These are phyloP conservation scores for Pseudogymnoascus sp. DNA, from an alignment of 2,329 filamentous ascomycete genomes.

Conservation along the genomic window DNA sequence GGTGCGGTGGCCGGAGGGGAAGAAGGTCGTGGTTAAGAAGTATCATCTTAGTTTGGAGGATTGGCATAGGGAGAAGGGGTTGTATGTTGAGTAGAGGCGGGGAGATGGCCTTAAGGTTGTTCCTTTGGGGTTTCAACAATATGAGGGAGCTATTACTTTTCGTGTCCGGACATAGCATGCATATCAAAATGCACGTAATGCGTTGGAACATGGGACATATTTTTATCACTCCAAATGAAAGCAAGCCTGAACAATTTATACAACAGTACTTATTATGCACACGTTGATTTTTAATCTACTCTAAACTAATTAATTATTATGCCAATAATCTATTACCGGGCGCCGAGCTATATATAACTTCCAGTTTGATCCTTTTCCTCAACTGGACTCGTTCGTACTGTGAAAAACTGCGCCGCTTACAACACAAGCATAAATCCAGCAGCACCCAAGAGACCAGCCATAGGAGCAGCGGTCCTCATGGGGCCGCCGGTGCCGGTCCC, in stretches of 20 bases:
- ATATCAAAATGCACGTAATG: not conserved
- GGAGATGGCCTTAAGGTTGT: too few species aligned
- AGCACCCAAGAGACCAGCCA: not conserved
- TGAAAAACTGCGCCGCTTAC: not conserved
- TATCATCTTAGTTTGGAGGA: constrained; percentile 38
- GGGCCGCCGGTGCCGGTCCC: not conserved
- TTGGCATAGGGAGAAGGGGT: constrained; percentile 39
- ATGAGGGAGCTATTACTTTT: not conserved
- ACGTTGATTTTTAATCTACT: constrained; percentile 4
- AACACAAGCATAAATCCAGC: not conserved
- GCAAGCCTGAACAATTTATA: not conserved
- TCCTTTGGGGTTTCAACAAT: not conserved
- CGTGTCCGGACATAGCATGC: not conserved
- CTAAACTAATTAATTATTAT: constrained; percentile 4
- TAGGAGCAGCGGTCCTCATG: not conserved
- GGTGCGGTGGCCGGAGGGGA: constrained; percentile 42
- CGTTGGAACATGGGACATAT: not conserved
- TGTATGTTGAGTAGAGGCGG: constrained; percentile 16
- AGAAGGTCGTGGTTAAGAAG: constrained; percentile 35
- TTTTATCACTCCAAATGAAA: not conserved
- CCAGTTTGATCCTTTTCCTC: not conserved
- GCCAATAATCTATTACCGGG: constrained; percentile 7
- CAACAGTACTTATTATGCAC: not conserved
- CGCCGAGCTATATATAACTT: constrained; percentile 1
- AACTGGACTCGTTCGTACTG: not conserved